A percentile compares a stretch with the other conserved stretches of the same genome.
Evolutionary conservation across 345 rosid species (phyloP).

Genomic region (Eutrema yunnanense): DNA sequence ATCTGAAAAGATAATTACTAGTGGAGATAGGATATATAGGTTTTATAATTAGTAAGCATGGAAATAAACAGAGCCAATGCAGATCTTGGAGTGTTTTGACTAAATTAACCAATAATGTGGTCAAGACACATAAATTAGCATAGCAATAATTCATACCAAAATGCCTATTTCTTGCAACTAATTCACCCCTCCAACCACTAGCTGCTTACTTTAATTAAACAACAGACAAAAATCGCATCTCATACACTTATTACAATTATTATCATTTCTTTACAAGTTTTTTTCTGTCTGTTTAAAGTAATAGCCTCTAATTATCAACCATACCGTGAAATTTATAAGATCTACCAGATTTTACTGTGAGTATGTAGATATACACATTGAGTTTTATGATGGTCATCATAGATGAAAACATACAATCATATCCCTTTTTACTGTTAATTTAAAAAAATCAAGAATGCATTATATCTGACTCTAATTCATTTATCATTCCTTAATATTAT

Average conservation of each 20-base stretch:
- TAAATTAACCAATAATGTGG: constrained; percentile 14
- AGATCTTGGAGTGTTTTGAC: constrained; percentile 17
- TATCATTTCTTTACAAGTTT: not conserved
- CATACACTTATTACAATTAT: constrained; percentile 9
- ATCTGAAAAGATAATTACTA: constrained; percentile 8
- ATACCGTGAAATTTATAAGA: not conserved
- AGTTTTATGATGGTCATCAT: not conserved
- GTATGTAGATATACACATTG: not conserved
- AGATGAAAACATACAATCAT: not conserved
- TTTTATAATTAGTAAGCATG: constrained; percentile 26
- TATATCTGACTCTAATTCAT: not conserved
- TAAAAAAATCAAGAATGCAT: not conserved
- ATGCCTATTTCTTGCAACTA: constrained; percentile 11
- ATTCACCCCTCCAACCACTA: constrained; percentile 22
- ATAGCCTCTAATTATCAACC: constrained; percentile 4
- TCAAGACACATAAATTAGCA: constrained; percentile 18
- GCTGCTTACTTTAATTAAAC: constrained; percentile 16
- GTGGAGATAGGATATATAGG: constrained; percentile 15
- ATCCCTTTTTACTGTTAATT: not conserved
- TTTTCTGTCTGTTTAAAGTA: not conserved
- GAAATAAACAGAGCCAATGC: constrained; percentile 15
- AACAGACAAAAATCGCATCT: constrained; percentile 17
- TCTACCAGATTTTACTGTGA: not conserved
- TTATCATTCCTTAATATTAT: not conserved
- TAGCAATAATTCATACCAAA: constrained; percentile 20